Evolutionary conservation across 176 grass and related monocot species (phyloP), one percentile per base, ranked within the genome.

Genomic region (Cenchrus americanus): DNA sequence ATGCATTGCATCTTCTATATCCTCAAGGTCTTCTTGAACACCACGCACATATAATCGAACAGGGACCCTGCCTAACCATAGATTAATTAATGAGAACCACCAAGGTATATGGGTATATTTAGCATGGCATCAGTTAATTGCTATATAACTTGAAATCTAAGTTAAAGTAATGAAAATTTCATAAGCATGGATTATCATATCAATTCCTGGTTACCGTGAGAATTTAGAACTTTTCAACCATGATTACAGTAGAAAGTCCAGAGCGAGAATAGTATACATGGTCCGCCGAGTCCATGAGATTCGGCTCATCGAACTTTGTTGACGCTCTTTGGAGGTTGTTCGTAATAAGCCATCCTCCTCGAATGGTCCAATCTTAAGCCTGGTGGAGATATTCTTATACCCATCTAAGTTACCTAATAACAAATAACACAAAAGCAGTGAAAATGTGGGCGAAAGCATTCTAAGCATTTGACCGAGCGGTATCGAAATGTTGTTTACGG

Each of bases 51-150:
- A 99, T 62, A 99, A 66, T 43, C 93, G 89, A 88, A 99, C 93
- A 55, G 96, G 96, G 62, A 96, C 90, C 86, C 93, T 99, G 85
- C 91, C 96, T 99, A 90, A 98, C 82, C 30, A 87, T 78, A 73
- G 76, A 84, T 72, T 79, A 78, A 73, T 71, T 61, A 47, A 80
- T 87, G 60, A 91, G 72, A 83, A 15, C 60, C 23, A 82, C 55
- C 52, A 85, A 14, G 27, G 13, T 21, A 73, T 53, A 46, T n/a
- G 24, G 40, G 53, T 5, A 73, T 75, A 52, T 59, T 23, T 46
- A 51, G 41, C 30, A 12, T 23, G 12, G 13, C 37, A 58, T 14
- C 62, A 43, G 55, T n/a, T n/a, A n/a, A 75, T 75, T 72, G 71
- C 49, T 57, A 44, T 47, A n/a, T n/a, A n/a, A n/a, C n/a, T n/a